Base-by-base conservation (phyloP, 2,329 filamentous ascomycete genomes). In the Chalaropsis thielavioides region DNA sequence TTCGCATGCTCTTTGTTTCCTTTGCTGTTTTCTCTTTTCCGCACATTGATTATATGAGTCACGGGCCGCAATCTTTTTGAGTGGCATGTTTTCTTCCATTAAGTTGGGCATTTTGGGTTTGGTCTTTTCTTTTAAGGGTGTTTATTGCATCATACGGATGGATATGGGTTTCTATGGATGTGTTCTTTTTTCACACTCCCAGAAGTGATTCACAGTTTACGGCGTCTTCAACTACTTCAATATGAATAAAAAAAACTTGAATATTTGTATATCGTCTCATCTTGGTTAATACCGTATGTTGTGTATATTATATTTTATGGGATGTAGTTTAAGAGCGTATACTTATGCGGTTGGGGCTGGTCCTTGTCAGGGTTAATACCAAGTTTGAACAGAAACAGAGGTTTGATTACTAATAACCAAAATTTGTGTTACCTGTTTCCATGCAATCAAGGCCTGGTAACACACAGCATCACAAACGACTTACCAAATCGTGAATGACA, bases 101-200 rank as follows among this genome's bases (percentile, higher is more conserved):
- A 43, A 62, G 43, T 66, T 66, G 59, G 64, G 61, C 59, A 64
- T 60, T 43, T 49, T 66, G 71, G 75, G 73, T 72, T 71, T 73
- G 74, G 74, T 70, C 74, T 75, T 72, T 51, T 75, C 72, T 49
- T 74, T 76, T 76, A 73, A 69, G 74, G 75, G 75, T 73, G 76
- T 77, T 64, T 68, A 70, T 66, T 76, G 75, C 77, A 76, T 71
- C 73, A 76, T 76, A 77, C 69, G 74, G 75, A 66, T 49, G 74
- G 74, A 75, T 72, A 66, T 70, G 68, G 71, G 69, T 73, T 74
- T 70, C 70, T 75, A 66, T 70, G 69, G 67, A 70, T 68, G 64
- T 64, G 66, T 68, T 58, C 15, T 19, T 35, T 31, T 68, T 66
- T 64, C 65, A n/a, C 61, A 40, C 38, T 64, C 58, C 65, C 65